phyloP scores from a whole-genome alignment of 352 stramenopile genomes.

The Thraustochytrium sp. region DNA sequence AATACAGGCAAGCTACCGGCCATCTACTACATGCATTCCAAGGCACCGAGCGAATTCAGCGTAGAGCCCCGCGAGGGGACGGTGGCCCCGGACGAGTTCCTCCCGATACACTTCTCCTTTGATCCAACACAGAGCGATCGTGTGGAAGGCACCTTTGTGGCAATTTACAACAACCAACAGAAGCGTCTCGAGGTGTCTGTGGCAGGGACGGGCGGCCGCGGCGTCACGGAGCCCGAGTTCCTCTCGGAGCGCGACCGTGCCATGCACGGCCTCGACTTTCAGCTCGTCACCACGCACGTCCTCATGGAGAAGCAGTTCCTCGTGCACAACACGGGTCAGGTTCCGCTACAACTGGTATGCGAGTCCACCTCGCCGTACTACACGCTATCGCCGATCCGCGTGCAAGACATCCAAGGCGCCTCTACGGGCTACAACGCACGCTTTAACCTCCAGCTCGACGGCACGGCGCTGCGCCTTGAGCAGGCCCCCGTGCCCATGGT shows the following conservation, averaged over 20 bases:
- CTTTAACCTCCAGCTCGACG: background rate
- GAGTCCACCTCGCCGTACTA: constrained; percentile 17
- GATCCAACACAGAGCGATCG: background rate
- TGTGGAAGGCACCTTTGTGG: background rate
- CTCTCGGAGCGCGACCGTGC: constrained; percentile 11
- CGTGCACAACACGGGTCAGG: constrained; percentile 33
- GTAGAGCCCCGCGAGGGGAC: background rate
- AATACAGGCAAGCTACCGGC: constrained; percentile 15
- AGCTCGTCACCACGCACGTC: constrained; percentile 16
- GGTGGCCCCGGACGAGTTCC: background rate
- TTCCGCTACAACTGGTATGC: background rate
- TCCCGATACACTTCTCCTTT: background rate
- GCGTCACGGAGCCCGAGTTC: constrained; percentile 30
- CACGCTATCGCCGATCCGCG: background rate
- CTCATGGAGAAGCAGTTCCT: constrained; percentile 31
- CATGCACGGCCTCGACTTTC: constrained; percentile 38
- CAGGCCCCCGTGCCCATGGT: background rate
- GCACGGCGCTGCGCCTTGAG: background rate
- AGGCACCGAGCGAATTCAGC: background rate
- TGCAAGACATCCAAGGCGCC: background rate
- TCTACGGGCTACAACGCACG: background rate
- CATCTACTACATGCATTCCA: background rate
- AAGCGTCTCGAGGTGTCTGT: background rate
- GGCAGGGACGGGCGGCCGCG: background rate
- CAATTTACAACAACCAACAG: constrained; percentile 3